A percentile compares a stretch with the other conserved stretches of the same genome.
phyloP scores from a whole-genome alignment of 495 filamentous ascomycete species.

The Achaetomiella virescens region DNA sequence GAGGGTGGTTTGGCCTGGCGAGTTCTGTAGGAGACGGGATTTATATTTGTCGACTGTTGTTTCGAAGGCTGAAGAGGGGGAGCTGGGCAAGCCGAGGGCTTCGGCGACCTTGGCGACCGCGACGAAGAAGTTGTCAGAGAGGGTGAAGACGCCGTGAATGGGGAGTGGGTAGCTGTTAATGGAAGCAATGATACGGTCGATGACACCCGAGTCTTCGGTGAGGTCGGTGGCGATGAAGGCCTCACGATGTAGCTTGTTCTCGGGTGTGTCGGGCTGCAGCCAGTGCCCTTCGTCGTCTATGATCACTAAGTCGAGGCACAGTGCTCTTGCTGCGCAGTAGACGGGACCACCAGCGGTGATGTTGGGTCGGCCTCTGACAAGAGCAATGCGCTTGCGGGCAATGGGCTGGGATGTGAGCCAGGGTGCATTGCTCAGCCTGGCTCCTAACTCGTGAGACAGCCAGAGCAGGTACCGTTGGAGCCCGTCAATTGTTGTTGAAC shows the following conservation, averaged over 20 bases:
- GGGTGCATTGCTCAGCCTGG: slow-evolving; percentile 17
- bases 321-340: slow-evolving; percentile 34
- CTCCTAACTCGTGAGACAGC: slow-evolving; percentile 17
- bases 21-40: slow-evolving; percentile 34
- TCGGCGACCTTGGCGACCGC: slow-evolving; percentile 30
- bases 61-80: slow-evolving; percentile 32
- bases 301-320: slow-evolving; percentile 42
- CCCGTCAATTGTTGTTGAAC: slow-evolving; percentile 8
- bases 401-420: slow-evolving; percentile 25
- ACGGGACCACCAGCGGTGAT: slow-evolving; percentile 32
- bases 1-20: slow-evolving; percentile 19
- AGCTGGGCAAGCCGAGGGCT: slow-evolving; percentile 29
- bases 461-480: slow-evolving; percentile 8
- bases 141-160: slow-evolving; percentile 36
- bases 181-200: slow-evolving; percentile 28
- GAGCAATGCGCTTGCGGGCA: slow-evolving; percentile 29
- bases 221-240: slow-evolving; percentile 31
- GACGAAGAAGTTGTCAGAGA: slow-evolving; percentile 36
- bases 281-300: slow-evolving; percentile 44
- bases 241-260: slow-evolving; percentile 33
- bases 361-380: slow-evolving; percentile 34
- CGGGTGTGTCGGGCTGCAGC: slow-evolving; percentile 30
- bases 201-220: slow-evolving; percentile 27
- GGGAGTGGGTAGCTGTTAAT: slow-evolving; percentile 28
- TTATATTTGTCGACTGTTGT: slow-evolving; percentile 40